phyloP scores from a whole-genome alignment of 129 eudicot genomes.

The Centaurea solstitialis region DNA sequence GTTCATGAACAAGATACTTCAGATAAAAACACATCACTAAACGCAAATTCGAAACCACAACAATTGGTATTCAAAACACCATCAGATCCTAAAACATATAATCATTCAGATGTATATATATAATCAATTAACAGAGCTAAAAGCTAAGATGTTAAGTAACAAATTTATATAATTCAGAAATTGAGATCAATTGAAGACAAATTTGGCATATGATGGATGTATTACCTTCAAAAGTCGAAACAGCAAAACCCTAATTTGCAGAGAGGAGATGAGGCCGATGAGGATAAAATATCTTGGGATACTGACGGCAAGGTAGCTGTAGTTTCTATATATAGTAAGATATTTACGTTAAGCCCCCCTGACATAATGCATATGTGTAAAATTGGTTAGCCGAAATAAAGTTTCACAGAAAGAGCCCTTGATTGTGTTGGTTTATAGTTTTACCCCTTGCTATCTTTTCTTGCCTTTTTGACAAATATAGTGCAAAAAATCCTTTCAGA shows the following conservation, averaged over 20 bases:
- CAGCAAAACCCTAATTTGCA: constrained; percentile 34
- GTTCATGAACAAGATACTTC: not conserved
- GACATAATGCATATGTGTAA: not conserved
- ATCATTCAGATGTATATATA: constrained; percentile 6
- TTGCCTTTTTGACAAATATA: not conserved
- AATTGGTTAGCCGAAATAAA: not conserved
- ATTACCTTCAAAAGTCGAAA: constrained; percentile 24
- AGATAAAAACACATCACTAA: not conserved
- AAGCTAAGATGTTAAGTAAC: not conserved
- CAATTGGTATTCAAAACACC: not conserved
- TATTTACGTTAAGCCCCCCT: constrained; percentile 2
- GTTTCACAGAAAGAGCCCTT: not conserved
- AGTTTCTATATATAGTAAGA: constrained; percentile 20
- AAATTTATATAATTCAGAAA: not conserved
- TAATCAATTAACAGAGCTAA: not conserved
- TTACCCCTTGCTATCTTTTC: not conserved
- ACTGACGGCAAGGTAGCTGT: constrained; percentile 23
- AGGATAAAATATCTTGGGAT: constrained; percentile 23
- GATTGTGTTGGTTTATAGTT: not conserved
- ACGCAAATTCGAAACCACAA: not conserved
- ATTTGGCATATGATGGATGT: constrained; percentile 1
- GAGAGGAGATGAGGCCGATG: constrained; percentile 16
- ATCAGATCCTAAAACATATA: constrained; percentile 13
- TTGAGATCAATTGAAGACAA: not conserved
- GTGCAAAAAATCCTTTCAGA: not conserved